Conservation (phyloP, 1,139 yeast genomes). For the Geotrichum candidum region DNA sequence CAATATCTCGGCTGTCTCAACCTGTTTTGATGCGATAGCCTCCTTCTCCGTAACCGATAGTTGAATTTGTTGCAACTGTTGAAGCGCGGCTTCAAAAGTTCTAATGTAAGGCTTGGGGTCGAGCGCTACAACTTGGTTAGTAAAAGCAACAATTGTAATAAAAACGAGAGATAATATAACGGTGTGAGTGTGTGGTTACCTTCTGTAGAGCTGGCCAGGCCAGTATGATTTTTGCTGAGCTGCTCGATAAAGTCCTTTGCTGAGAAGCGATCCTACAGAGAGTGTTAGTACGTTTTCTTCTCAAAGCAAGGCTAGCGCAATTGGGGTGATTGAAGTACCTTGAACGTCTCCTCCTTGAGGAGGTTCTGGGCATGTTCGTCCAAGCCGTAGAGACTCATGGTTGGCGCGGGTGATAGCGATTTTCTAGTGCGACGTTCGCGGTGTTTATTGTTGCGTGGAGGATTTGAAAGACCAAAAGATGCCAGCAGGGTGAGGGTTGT, state of each 20-base stretch:
- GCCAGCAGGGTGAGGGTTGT: not conserved
- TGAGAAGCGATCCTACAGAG: constrained; percentile 47
- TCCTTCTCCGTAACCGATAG: constrained; percentile 50
- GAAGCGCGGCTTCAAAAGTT: constrained; percentile 80
- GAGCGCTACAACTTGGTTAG: constrained; percentile 26
- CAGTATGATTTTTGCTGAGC: constrained; percentile 59
- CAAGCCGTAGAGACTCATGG: constrained; percentile 43
- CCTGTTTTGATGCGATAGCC: constrained; percentile 48
- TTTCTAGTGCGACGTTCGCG: not conserved
- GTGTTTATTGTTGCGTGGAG: not conserved
- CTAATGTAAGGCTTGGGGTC: constrained; percentile 95
- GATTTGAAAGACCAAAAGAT: not conserved
- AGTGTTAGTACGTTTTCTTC: not conserved
- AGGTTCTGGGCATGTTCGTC: constrained; percentile 68
- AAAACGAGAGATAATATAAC: not conserved
- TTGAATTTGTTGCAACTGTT: constrained; percentile 58
- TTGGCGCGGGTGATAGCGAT: not conserved
- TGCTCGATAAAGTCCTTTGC: constrained; percentile 81
- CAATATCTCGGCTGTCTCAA: constrained; percentile 54
- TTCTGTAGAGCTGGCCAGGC: constrained; percentile 42
- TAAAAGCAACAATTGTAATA: constrained; percentile 16
- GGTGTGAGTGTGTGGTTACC: constrained; percentile 37
- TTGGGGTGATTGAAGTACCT: constrained; percentile 30
- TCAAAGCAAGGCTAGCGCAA: not conserved
- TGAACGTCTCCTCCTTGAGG: constrained; percentile 64